A percentile compares a stretch with the other conserved stretches of the same genome.
Conservation (phyloP, 495 filamentous ascomycete genomes). For the Aspergillus bridgeri region DNA sequence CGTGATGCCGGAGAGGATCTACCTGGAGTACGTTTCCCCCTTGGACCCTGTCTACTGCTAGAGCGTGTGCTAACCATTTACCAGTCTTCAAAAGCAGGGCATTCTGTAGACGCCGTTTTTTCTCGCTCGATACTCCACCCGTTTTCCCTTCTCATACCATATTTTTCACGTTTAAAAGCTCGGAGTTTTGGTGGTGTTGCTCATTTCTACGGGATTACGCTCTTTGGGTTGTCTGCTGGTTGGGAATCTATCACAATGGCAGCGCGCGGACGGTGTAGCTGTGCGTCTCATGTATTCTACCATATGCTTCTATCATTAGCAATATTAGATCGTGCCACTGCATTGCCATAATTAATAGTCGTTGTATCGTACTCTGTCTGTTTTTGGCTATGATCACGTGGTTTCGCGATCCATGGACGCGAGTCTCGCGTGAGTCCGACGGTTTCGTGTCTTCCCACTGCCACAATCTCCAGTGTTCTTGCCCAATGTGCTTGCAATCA, state of each 20-base stretch:
- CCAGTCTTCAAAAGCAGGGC: constrained; percentile 55
- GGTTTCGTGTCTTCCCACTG: background rate
- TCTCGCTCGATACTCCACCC: background rate
- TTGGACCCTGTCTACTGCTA: background rate
- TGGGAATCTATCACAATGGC: constrained; percentile 11
- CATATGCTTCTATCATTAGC: constrained; percentile 6
- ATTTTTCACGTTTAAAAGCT: constrained; percentile 24
- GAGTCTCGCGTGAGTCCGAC: constrained; percentile 13
- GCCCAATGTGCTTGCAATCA: too few species aligned
- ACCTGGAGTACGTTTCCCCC: constrained; percentile 63
- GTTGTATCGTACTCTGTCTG: background rate
- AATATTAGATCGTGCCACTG: background rate
- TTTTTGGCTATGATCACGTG: constrained; percentile 29
- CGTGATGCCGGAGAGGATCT: constrained; percentile 98
- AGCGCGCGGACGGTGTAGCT: constrained; percentile 6
- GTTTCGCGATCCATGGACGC: constrained; percentile 36
- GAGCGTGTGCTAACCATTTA: constrained; percentile 23
- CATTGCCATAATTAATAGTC: background rate
- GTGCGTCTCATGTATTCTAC: constrained; percentile 23
- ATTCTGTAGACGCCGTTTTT: constrained; percentile 31
- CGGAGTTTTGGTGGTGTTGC: constrained; percentile 34
- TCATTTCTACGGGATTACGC: constrained; percentile 13
- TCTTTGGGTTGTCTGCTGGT: constrained; percentile 16
- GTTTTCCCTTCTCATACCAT: constrained; percentile 10
- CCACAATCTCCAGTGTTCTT: background rate